Percentiles rank a stretch among this genome's conserved stretches.
These are phyloP conservation scores for Ceratobasidium sp. DNA, from an alignment of 1,284 basidiomycete genomes.

Conservation along the genomic window DNA sequence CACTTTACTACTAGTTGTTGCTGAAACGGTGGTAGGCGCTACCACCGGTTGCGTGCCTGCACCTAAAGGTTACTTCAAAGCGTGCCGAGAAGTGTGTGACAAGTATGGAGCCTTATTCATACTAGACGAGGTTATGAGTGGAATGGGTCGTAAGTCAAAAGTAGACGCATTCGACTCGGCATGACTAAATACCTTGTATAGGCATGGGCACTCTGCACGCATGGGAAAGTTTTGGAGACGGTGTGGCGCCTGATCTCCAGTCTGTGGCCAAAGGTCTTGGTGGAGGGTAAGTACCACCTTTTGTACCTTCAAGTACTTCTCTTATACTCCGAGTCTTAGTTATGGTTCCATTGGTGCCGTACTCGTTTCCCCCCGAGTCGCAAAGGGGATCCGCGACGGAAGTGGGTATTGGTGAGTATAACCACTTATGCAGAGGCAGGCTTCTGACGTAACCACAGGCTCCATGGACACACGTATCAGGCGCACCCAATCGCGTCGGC, in stretches of 20 bases:
- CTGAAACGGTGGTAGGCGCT: slow-evolving; percentile 82
- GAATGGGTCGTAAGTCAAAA: slow-evolving; percentile 72
- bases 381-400: slow-evolving; percentile 67
- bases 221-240: slow-evolving; percentile 82
- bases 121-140: slow-evolving; percentile 85
- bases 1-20: slow-evolving; percentile 63
- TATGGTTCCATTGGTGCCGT: slow-evolving; percentile 84
- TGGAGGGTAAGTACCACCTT: slow-evolving; percentile 64
- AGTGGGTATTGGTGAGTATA: slow-evolving; percentile 64
- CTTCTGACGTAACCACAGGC: slow-evolving; percentile 48
- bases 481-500: slow-evolving; percentile 75
- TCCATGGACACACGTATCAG: slow-evolving; percentile 85
- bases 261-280: slow-evolving; percentile 85
- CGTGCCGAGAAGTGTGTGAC: slow-evolving; percentile 84
- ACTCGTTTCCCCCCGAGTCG: slow-evolving; percentile 72
- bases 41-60: slow-evolving; percentile 75
- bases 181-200: slow-evolving; percentile 47
- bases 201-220: slow-evolving; percentile 84
- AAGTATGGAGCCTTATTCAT: slow-evolving; percentile 86
- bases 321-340: slow-evolving; percentile 51
- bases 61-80: slow-evolving; percentile 78
- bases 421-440: background rate
- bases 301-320: slow-evolving; percentile 1
- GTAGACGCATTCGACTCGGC: background rate
- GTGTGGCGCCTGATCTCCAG: slow-evolving; percentile 76